Conservation (phyloP, 75 land plant species). For the Cryptomeria japonica region DNA sequence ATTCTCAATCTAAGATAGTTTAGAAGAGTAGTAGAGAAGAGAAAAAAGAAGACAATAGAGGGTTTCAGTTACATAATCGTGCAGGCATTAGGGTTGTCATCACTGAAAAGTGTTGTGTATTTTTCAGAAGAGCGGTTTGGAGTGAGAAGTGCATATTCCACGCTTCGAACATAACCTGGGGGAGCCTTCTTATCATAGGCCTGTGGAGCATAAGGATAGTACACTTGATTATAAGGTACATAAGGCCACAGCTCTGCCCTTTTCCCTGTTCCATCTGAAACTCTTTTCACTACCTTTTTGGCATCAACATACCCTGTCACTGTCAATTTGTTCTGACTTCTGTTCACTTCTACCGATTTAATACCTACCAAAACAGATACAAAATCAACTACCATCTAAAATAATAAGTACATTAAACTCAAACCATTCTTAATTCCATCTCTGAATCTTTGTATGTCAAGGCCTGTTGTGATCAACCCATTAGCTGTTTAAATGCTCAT, state of each 20-base stretch:
- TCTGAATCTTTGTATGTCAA: background rate
- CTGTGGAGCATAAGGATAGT: conserved; percentile 51
- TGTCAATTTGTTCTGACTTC: conserved; percentile 56
- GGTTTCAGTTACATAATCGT: background rate
- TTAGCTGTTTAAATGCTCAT: background rate
- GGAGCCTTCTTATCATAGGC: conserved; percentile 72
- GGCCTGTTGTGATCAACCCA: background rate
- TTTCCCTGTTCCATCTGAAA: conserved; percentile 47
- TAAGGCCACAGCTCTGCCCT: conserved; percentile 68
- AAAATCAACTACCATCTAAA: background rate
- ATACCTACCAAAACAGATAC: conserved; percentile 29
- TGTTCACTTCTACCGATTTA: conserved; percentile 38
- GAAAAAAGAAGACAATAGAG: too few relatives aligned
- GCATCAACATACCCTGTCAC: conserved; percentile 69
- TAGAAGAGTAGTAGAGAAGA: too few relatives aligned
- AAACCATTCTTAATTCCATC: too few relatives aligned
- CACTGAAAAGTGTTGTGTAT: conserved; percentile 9
- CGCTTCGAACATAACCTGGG: conserved; percentile 58
- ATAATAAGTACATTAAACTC: background rate
- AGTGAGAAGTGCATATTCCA: background rate
- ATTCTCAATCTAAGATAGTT: too few relatives aligned
- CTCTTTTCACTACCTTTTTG: conserved; percentile 47
- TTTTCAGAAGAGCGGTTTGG: background rate
- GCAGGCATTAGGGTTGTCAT: conserved; percentile 12
- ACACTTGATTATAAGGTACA: conserved; percentile 55